Evolutionary conservation across 768 basidiomycete species (phyloP).

Genomic region (Kwoniella dejecticola): DNA sequence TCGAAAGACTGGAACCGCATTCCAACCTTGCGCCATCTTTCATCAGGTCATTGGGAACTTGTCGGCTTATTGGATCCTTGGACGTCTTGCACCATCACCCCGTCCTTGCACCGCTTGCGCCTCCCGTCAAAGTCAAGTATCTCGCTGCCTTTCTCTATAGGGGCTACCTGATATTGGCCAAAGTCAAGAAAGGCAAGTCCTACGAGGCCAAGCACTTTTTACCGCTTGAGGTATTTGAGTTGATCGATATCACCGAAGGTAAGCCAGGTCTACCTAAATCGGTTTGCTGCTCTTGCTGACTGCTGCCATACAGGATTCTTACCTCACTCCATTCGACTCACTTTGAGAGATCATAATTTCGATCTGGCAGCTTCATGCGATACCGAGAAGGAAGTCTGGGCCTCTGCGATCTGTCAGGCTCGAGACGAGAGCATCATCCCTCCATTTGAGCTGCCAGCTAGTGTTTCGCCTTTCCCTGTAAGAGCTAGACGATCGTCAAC

Average conservation of each 20-base stretch:
- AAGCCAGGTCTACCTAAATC: slow-evolving; percentile 50
- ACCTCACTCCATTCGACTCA: slow-evolving; percentile 77
- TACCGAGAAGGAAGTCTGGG: slow-evolving; percentile 86
- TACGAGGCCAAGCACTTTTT: slow-evolving; percentile 93
- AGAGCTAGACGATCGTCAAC: slow-evolving; percentile 43
- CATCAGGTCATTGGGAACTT: slow-evolving; percentile 70
- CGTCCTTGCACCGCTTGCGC: slow-evolving; percentile 58
- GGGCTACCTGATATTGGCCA: slow-evolving; percentile 83
- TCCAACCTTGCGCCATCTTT: slow-evolving; percentile 51
- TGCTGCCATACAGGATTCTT: slow-evolving; percentile 64
- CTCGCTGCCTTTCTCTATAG: slow-evolving; percentile 88
- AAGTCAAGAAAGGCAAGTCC: slow-evolving; percentile 69
- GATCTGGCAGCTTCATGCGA: slow-evolving; percentile 83
- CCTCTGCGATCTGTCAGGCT: slow-evolving; percentile 62
- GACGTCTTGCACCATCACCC: slow-evolving; percentile 79
- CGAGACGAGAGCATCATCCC: slow-evolving; percentile 63
- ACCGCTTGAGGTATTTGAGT: slow-evolving; percentile 69
- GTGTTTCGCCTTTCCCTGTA: slow-evolving; percentile 45
- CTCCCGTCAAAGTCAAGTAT: slow-evolving; percentile 74
- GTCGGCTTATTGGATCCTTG: slow-evolving; percentile 77
- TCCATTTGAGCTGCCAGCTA: slow-evolving; percentile 54
- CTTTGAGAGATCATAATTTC: slow-evolving; percentile 69
- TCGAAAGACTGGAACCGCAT: slow-evolving; percentile 64
- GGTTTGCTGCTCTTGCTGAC: background rate
- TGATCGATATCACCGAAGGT: slow-evolving; percentile 75